Conservation (phyloP, 2,329 filamentous ascomycete species). For the Xylaria polymorpha region DNA sequence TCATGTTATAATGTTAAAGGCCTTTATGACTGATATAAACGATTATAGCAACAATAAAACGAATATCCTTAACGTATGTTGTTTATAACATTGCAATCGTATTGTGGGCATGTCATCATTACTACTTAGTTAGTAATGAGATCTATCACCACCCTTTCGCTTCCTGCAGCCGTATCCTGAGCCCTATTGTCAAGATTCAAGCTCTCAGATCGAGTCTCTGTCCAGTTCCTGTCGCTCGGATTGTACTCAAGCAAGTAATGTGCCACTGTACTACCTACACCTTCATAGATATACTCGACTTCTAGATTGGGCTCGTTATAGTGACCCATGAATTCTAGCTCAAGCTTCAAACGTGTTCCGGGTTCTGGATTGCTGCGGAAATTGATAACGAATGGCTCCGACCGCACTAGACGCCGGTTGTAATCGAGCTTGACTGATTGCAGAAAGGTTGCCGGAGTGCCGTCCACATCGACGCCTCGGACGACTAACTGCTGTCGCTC, state of each 20-base stretch:
- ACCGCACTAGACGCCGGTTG: slow-evolving; percentile 50
- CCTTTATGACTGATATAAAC: background rate
- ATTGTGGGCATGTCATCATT: background rate
- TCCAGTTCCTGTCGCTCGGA: slow-evolving; percentile 47
- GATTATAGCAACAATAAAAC: background rate
- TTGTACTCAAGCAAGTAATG: slow-evolving; percentile 48
- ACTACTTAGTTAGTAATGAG: slow-evolving; percentile 3
- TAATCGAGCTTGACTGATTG: slow-evolving; percentile 54
- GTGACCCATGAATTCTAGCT: slow-evolving; percentile 61
- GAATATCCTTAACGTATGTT: background rate
- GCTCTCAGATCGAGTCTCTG: slow-evolving; percentile 16
- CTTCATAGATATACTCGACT: slow-evolving; percentile 41
- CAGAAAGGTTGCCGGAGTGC: slow-evolving; percentile 56
- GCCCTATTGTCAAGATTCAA: background rate
- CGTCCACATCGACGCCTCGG: slow-evolving; percentile 55
- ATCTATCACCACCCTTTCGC: slow-evolving; percentile 25
- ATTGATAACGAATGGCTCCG: slow-evolving; percentile 55
- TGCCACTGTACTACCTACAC: slow-evolving; percentile 21
- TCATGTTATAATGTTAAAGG: background rate
- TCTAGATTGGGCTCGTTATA: slow-evolving; percentile 58
- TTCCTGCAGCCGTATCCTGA: background rate
- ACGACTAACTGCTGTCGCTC: slow-evolving; percentile 49
- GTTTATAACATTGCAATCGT: background rate
- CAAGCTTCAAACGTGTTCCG: slow-evolving; percentile 50
- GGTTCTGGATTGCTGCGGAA: slow-evolving; percentile 48